Percentiles rank a stretch among this genome's conserved stretches.
phyloP scores from a whole-genome alignment of 352 stramenopile species.

The Pythium phragmiticola region DNA sequence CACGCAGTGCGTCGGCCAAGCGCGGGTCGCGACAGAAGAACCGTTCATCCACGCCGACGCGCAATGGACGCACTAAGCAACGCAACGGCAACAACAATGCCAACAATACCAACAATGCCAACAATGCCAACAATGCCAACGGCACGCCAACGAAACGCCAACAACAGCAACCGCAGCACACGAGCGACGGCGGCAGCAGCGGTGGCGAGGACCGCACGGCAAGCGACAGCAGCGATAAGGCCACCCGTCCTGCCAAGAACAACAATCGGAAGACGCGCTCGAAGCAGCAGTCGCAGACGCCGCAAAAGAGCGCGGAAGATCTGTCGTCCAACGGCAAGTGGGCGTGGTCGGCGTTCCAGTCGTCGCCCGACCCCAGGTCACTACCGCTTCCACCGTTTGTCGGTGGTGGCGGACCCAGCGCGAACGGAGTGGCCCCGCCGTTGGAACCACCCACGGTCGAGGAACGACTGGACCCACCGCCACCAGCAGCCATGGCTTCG shows the following conservation, averaged over 20 bases:
- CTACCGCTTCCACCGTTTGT: constrained; percentile 78
- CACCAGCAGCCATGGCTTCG: not conserved
- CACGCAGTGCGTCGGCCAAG: constrained; percentile 51
- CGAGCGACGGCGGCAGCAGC: constrained; percentile 12
- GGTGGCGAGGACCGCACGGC: constrained; percentile 14
- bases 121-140: constrained; percentile 4
- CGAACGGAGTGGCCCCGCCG: constrained; percentile 26
- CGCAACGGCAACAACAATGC: constrained; percentile 22
- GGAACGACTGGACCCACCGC: constrained; percentile 17
- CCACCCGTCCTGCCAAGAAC: constrained; percentile 18
- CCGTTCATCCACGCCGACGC: constrained; percentile 41
- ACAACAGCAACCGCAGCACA: not conserved
- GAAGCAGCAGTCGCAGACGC: constrained; percentile 29
- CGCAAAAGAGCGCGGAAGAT: constrained; percentile 48
- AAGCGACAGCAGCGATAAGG: constrained; percentile 5
- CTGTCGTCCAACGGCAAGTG: constrained; percentile 64
- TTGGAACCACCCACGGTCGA: constrained; percentile 30
- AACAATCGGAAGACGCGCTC: constrained; percentile 14
- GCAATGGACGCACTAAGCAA: constrained; percentile 38
- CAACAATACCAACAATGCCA: not conserved
- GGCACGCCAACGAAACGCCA: not conserved
- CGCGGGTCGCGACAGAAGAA: constrained; percentile 41
- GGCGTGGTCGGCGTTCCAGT: constrained; percentile 85
- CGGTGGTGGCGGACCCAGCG: constrained; percentile 21
- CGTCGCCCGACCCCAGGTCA: constrained; percentile 68